Evolutionary conservation across 2,329 filamentous ascomycete species (phyloP).

Genomic region (Trichophyton simii): DNA sequence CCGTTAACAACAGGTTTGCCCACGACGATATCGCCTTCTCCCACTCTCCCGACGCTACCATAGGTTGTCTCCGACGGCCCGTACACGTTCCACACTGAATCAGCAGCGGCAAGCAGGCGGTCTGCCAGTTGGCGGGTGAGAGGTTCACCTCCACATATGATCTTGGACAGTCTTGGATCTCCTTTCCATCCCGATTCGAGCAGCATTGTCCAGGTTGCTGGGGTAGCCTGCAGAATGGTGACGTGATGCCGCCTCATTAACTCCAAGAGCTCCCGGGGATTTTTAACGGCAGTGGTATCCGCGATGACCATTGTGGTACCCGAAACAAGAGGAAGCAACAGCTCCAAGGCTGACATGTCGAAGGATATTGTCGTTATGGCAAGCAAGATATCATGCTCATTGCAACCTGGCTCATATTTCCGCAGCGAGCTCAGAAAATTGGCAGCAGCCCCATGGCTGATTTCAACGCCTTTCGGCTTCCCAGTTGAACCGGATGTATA

Average conservation of each 20-base stretch:
- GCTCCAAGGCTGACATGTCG: conserved; percentile 13
- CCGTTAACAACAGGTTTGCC: conserved; percentile 27
- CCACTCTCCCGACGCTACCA: conserved; percentile 3
- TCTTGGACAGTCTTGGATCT: conserved; percentile 2
- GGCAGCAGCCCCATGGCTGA: conserved; percentile 16
- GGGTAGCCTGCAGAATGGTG: conserved; percentile 8
- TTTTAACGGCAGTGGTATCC: conserved; percentile 13
- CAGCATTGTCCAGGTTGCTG: conserved; percentile 13
- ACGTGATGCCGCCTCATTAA: conserved; percentile 11
- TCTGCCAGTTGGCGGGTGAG: conserved; percentile 10
- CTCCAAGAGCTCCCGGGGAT: conserved; percentile 15
- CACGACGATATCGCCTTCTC: conserved; percentile 8
- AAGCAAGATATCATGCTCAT: conserved; percentile 12
- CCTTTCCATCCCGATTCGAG: conserved; percentile 9
- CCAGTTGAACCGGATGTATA: conserved; percentile 23
- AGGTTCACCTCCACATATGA: background rate
- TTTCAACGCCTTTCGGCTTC: conserved; percentile 33
- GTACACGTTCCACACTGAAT: conserved; percentile 13
- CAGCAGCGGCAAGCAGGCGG: conserved; percentile 6
- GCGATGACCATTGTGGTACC: conserved; percentile 12
- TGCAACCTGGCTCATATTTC: conserved; percentile 3
- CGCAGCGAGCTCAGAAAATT: conserved; percentile 8
- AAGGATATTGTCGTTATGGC: conserved; percentile 15
- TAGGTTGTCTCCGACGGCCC: conserved; percentile 18
- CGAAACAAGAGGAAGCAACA: conserved; percentile 10